A percentile compares a stretch with the other conserved stretches of the same genome.
These are phyloP conservation scores for Gonium pectorale DNA, from an alignment of 139 green algal species.

Conservation along the genomic window DNA sequence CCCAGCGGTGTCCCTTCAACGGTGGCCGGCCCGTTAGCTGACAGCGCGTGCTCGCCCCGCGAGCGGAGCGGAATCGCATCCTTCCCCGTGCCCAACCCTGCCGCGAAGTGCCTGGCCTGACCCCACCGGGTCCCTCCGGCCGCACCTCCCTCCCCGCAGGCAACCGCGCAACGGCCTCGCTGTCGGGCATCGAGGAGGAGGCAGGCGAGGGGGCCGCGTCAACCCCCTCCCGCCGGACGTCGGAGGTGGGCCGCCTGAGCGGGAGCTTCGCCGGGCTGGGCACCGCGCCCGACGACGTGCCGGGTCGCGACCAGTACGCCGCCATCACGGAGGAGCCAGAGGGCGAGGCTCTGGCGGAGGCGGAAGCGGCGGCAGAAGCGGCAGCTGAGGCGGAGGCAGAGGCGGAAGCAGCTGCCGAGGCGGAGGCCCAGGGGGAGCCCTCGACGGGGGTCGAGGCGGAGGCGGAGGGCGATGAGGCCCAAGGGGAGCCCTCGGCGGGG, in stretches of 20 bases:
- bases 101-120: no score
- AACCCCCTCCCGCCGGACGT: neutral
- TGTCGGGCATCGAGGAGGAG: constrained; percentile 39
- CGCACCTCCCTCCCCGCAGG: no score
- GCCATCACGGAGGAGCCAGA: neutral
- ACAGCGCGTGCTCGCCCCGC: no score
- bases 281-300: neutral
- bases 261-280: neutral
- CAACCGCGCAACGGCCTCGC: neutral
- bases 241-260: constrained; percentile 1
- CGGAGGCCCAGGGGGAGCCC: neutral
- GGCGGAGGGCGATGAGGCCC: neutral
- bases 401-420: neutral
- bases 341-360: neutral
- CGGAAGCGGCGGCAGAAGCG: neutral
- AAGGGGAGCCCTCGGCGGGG: neutral
- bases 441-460: neutral
- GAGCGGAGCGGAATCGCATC: no score
- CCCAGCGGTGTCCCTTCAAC: no score
- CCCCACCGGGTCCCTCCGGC: no score
- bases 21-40: no score
- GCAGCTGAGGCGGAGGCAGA: neutral
- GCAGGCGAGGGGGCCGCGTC: neutral
- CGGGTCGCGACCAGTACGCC: constrained; percentile 14
- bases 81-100: no score